Evolutionary conservation across 306 rosid species (phyloP).

Genomic region (Vicia sativa): DNA sequence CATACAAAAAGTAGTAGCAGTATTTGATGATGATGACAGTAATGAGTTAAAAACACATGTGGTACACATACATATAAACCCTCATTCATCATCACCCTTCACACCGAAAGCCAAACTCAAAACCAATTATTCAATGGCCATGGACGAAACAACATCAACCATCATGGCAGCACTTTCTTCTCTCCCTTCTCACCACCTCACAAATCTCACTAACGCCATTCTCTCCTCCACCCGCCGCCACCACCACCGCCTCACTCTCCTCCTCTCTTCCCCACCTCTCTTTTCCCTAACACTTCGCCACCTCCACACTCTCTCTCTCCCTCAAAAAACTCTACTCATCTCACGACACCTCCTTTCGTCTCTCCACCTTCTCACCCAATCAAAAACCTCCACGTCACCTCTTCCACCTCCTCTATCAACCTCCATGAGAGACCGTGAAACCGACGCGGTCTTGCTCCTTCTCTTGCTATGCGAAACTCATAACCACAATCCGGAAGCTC

Average conservation of each 20-base stretch:
- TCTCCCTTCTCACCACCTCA: slow-evolving; percentile 65
- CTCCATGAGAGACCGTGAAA: slow-evolving; percentile 49
- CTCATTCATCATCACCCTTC: slow-evolving; percentile 27
- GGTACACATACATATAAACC: slow-evolving; percentile 36
- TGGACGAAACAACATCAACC: slow-evolving; percentile 60
- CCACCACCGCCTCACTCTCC: slow-evolving; percentile 61
- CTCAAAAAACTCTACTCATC: slow-evolving; percentile 66
- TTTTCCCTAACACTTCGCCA: slow-evolving; percentile 68
- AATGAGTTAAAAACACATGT: slow-evolving; percentile 20
- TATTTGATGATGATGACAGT: slow-evolving; percentile 6
- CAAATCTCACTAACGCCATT: slow-evolving; percentile 63
- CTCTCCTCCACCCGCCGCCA: slow-evolving; percentile 55
- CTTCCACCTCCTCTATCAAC: slow-evolving; percentile 38
- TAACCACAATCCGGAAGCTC: slow-evolving; percentile 57
- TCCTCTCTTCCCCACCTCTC: slow-evolving; percentile 74
- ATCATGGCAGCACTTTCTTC: slow-evolving; percentile 74
- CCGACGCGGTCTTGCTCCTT: slow-evolving; percentile 69
- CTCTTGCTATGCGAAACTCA: slow-evolving; percentile 79
- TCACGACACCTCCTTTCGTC: slow-evolving; percentile 74
- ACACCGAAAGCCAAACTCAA: background rate
- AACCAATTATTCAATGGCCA: slow-evolving; percentile 41
- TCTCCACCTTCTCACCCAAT: slow-evolving; percentile 66
- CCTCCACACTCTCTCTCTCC: slow-evolving; percentile 72
- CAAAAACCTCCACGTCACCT: background rate
- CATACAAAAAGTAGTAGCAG: slow-evolving; percentile 6